phyloP scores from a whole-genome alignment of 2,329 filamentous ascomycete genomes.

The Colletotrichum scovillei region DNA sequence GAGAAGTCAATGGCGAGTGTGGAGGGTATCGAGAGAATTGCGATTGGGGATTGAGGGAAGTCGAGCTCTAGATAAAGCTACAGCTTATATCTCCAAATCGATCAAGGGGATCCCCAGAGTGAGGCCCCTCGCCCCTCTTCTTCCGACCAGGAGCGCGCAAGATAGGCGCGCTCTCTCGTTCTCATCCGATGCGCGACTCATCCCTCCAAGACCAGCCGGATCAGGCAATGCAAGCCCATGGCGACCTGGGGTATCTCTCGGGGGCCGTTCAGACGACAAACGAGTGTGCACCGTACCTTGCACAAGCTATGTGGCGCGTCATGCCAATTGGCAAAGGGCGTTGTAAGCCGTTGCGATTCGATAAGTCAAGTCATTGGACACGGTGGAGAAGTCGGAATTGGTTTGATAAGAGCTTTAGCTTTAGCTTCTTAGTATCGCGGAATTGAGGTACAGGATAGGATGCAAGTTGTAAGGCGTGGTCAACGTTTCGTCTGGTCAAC shows the following conservation, averaged over 20 bases:
- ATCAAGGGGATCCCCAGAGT: neutral
- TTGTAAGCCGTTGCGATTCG: neutral
- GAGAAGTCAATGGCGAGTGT: neutral
- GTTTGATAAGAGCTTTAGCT: conserved; percentile 18
- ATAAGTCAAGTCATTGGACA: conserved; percentile 11
- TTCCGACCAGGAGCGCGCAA: neutral
- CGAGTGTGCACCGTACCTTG: neutral
- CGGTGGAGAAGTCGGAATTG: neutral
- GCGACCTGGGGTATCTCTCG: neutral
- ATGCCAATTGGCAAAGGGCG: conserved; percentile 20
- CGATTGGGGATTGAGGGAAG: neutral
- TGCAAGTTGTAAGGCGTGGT: neutral
- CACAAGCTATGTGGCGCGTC: conserved; percentile 6
- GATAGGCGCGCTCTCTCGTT: conserved; percentile 14
- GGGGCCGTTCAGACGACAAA: neutral
- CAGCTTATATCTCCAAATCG: conserved; percentile 14
- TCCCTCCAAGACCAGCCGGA: conserved; percentile 12
- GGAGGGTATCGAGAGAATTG: too few relatives aligned
- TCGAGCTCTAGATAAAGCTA: conserved; percentile 23
- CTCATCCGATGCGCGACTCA: conserved; percentile 4
- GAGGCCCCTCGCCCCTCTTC: conserved; percentile 7
- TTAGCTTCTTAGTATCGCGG: neutral
- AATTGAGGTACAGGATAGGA: neutral
- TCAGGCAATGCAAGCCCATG: conserved; percentile 7
- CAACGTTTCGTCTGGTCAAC: neutral